phyloP scores from a whole-genome alignment of 2,329 filamentous ascomycete species.

The Phyllosticta capitalensis region DNA sequence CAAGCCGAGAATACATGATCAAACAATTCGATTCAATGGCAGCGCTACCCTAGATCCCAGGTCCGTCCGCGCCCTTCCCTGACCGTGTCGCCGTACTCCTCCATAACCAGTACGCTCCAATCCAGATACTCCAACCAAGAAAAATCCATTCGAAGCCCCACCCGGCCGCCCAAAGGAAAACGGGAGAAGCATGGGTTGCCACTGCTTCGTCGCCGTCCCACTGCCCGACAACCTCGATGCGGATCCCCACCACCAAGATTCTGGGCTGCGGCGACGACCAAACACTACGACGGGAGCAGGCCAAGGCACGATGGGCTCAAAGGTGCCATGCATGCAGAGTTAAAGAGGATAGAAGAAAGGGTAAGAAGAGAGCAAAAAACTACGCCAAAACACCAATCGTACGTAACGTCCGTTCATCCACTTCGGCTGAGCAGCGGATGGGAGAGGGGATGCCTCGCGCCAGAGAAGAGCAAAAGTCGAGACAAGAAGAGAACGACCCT shows the following conservation, averaged over 20 bases:
- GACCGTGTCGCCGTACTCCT: not conserved
- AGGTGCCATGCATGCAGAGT: not conserved
- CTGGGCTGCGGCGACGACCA: not conserved
- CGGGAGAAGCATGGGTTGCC: not conserved
- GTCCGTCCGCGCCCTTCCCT: not conserved
- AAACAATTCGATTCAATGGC: not conserved
- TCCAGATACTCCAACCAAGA: not conserved
- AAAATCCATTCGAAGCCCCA: not conserved
- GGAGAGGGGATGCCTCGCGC: not conserved
- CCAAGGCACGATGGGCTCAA: not conserved
- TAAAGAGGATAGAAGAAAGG: not conserved
- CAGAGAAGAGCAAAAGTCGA: conserved; percentile 5
- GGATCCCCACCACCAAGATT: not conserved
- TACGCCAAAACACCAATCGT: not conserved
- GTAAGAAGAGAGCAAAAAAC: not conserved
- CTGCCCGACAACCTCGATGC: not conserved
- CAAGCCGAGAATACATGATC: not conserved
- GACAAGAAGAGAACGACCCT: not conserved
- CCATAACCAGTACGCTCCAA: not conserved
- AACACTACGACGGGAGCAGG: not conserved
- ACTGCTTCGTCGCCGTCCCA: not conserved
- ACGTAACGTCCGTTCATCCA: not conserved
- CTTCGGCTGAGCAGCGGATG: not conserved
- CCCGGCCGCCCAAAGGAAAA: not conserved
- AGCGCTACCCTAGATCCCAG: not conserved